These are phyloP conservation scores for Leptographium radiaticola DNA, from an alignment of 2,329 filamentous ascomycete species.

Conservation along the genomic window DNA sequence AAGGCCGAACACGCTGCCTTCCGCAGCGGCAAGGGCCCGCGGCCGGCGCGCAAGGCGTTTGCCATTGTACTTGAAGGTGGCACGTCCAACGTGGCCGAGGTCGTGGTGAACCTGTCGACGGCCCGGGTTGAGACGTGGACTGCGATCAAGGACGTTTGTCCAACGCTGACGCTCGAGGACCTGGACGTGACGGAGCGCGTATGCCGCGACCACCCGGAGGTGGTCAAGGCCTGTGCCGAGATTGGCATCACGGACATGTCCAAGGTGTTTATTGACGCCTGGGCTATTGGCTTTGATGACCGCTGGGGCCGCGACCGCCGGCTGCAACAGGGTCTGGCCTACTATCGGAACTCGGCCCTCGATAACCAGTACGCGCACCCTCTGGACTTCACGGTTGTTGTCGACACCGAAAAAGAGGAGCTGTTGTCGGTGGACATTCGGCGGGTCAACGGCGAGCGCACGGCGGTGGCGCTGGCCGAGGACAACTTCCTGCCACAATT, in stretches of 20 bases:
- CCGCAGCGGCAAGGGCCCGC: constrained; percentile 50
- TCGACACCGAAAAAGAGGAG: constrained; percentile 63
- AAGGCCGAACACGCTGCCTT: constrained; percentile 76
- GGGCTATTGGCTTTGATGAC: constrained; percentile 92
- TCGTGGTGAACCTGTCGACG: constrained; percentile 58
- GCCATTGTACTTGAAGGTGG: constrained; percentile 77
- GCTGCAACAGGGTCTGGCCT: constrained; percentile 88
- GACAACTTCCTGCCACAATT: constrained; percentile 66
- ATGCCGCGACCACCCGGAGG: constrained; percentile 64
- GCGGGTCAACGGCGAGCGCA: constrained; percentile 61
- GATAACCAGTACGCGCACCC: constrained; percentile 87
- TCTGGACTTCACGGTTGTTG: constrained; percentile 87
- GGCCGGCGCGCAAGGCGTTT: constrained; percentile 52
- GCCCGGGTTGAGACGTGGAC: constrained; percentile 62
- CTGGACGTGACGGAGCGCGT: constrained; percentile 67
- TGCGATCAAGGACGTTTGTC: constrained; percentile 63
- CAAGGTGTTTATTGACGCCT: constrained; percentile 91
- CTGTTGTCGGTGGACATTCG: constrained; percentile 79
- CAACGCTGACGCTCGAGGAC: constrained; percentile 89
- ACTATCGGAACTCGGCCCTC: constrained; percentile 75
- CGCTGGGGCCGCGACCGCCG: constrained; percentile 68
- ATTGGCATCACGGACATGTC: constrained; percentile 76
- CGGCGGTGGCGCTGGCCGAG: constrained; percentile 58
- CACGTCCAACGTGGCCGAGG: constrained; percentile 67
- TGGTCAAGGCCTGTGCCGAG: constrained; percentile 83